Base-by-base conservation (phyloP, 1,284 basidiomycete species). In the Ganoderma multipileum region DNA sequence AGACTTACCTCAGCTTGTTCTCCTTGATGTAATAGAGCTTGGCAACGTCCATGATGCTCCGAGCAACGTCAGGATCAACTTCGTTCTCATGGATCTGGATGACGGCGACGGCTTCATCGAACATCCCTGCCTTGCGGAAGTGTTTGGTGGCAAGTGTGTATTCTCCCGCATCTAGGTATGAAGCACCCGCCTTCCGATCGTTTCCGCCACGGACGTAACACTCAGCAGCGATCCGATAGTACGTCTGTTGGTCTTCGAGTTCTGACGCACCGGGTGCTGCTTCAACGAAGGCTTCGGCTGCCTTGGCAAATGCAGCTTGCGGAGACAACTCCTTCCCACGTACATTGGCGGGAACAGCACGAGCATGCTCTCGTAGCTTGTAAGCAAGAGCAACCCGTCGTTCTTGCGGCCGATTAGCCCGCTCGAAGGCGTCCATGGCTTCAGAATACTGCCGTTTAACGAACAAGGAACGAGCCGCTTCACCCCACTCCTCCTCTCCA, bases 381-480 rank as follows among this genome's bases (percentile, higher is more conserved):
- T 83, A 87, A 0, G 86, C 86, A 3, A 80, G 64, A 0, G 85
- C 81, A 8, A 91, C 82, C 1, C 78, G 81, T 4, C 77, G 83
- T 74, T 89, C 83, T 18, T 83, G 81, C 0, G 72, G 77, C 41
- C 82, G 75, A 1, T 70, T 76, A 3, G 91, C 91, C 30, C 87
- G 83, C 64, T 86, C 82, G 68, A 87, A 93, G 68, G 88, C 89
- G 64, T 88, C 83, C 78, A 84, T 87, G 0, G 92, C 90, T 72
- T 91, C 86, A 0, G 79, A 73, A 70, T 87, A 93, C 20, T 83
- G 83, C 59, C 85, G 82, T 47, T 86, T 82, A 6, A 83, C 76
- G 74, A 92, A 92, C 11, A 91, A 75, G 4, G 79, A 77, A 4
- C 77, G 78, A 9, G 87, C 89, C 26, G 81, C 83, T 7, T 77